Evolutionary conservation across 106 monocot species (phyloP), one percentile per base, ranked within the genome.

Genomic region (Phalaenopsis equestris): DNA sequence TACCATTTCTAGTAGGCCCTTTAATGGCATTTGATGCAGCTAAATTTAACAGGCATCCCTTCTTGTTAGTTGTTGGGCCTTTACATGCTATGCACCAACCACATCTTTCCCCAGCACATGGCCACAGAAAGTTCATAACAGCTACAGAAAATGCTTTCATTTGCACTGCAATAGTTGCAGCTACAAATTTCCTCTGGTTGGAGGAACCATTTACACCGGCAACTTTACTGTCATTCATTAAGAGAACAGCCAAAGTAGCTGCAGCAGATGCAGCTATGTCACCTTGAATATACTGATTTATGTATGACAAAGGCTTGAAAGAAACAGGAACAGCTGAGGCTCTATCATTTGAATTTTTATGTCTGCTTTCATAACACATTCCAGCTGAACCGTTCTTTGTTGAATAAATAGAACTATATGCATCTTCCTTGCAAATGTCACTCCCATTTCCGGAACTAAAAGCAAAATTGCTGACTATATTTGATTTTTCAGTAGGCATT

Each of bases 11-110:
- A 48, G 87, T 81, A 90, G 78, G 85, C 73, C 78, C 78, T 86
- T 90, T 97, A 67, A 77, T 70, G 10, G 92, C 80, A 87, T 86
- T 91, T 75, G 77, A 58, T 8, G 90, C 86, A 82, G 91, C 92
- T 72, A 84, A 55, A 84, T 97, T 94, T 41, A 97, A 75, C 52
- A 97, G 86, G 67, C 96, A 97, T 1, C 92, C 96, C 55, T 80
- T 93, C 85, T 93, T 97, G 55, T 77, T 83, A 74, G 83, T 83
- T 82, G 23, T 64, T 67, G 84, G 70, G 76, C 83, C 86, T 86
- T 87, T 87, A 78, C 96, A 97, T 73, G 90, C 85, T 65, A 90
- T 80, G 80, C 96, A 97, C 96, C 96, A 97, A 79, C 96, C 96
- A 90, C 96, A 97, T 88, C 90, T 87, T 81, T 93, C 96, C 76